These are phyloP conservation scores for Echria macrotheca DNA, from an alignment of 495 filamentous ascomycete genomes.

Conservation along the genomic window DNA sequence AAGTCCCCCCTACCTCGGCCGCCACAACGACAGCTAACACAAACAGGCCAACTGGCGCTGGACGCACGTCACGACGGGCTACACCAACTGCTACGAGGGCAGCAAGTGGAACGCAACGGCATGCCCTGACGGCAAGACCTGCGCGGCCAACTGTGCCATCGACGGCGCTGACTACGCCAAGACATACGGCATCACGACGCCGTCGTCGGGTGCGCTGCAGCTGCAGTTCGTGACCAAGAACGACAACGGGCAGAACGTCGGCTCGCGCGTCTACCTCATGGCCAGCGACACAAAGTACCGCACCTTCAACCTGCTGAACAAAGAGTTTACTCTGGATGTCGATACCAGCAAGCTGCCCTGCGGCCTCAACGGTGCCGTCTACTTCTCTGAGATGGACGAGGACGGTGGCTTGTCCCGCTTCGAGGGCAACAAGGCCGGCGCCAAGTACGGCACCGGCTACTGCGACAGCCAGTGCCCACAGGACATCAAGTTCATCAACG, in stretches of 20 bases:
- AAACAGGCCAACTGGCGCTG: slow-evolving; percentile 70
- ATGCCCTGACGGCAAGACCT: slow-evolving; percentile 50
- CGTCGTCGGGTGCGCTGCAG: slow-evolving; percentile 44
- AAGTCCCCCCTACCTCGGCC: too few relatives aligned
- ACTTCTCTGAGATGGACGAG: slow-evolving; percentile 60
- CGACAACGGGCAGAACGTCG: slow-evolving; percentile 48
- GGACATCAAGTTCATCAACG: slow-evolving; percentile 67
- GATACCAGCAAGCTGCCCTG: slow-evolving; percentile 62
- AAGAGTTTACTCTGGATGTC: slow-evolving; percentile 67
- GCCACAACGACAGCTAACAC: too few relatives aligned
- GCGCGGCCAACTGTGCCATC: slow-evolving; percentile 54
- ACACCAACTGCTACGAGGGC: slow-evolving; percentile 62
- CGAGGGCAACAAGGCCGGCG: slow-evolving; percentile 57
- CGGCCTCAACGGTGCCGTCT: slow-evolving; percentile 66
- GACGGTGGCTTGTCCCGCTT: slow-evolving; percentile 53
- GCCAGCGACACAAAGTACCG: slow-evolving; percentile 53
- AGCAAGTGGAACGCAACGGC: slow-evolving; percentile 51
- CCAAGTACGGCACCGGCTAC: slow-evolving; percentile 67
- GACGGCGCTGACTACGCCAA: slow-evolving; percentile 57
- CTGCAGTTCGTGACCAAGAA: slow-evolving; percentile 55
- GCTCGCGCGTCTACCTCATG: slow-evolving; percentile 60
- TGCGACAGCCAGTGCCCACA: slow-evolving; percentile 64
- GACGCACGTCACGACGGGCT: slow-evolving; percentile 50
- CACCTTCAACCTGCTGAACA: slow-evolving; percentile 57
- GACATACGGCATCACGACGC: slow-evolving; percentile 58